These are phyloP conservation scores for Rhypophila decipiens DNA, from an alignment of 495 filamentous ascomycete genomes.

Conservation along the genomic window DNA sequence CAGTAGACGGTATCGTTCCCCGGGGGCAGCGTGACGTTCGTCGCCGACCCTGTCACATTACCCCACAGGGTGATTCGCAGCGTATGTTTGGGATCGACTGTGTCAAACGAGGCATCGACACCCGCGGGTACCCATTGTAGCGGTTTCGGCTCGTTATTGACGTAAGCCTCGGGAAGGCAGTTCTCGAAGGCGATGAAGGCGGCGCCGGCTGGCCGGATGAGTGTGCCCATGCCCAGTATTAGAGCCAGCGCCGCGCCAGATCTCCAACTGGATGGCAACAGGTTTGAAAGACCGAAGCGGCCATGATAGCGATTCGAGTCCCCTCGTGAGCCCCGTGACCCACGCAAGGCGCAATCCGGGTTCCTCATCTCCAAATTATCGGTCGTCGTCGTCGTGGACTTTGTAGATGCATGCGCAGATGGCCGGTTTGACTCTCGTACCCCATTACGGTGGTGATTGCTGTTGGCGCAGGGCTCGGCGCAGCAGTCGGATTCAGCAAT, in stretches of 20 bases:
- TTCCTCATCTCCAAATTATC: not conserved
- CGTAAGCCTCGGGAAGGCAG: slow-evolving; percentile 60
- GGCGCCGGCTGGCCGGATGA: slow-evolving; percentile 37
- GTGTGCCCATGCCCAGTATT: slow-evolving; percentile 18
- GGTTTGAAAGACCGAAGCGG: not conserved
- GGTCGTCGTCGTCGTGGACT: not conserved
- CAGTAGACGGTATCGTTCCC: slow-evolving; percentile 47
- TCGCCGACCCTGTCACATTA: slow-evolving; percentile 68
- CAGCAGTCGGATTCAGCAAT: not conserved
- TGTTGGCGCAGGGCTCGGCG: too few species aligned
- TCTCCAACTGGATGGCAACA: not conserved
- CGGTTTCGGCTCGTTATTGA: slow-evolving; percentile 33
- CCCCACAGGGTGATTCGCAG: slow-evolving; percentile 81
- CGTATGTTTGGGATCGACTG: slow-evolving; percentile 52
- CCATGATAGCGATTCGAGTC: not conserved
- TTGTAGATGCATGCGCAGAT: not conserved
- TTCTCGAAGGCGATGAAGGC: slow-evolving; percentile 74
- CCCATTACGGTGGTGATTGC: not conserved
- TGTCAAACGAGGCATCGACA: slow-evolving; percentile 67
- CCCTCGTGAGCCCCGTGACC: not conserved
- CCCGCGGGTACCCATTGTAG: slow-evolving; percentile 79
- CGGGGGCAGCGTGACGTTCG: slow-evolving; percentile 44
- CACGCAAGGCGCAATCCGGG: not conserved
- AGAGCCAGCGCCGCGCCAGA: not conserved
- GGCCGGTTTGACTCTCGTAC: not conserved